Percentiles rank a stretch among this genome's conserved stretches.
phyloP scores from a whole-genome alignment of 148 eudicot genomes.

The Cornus florida region DNA sequence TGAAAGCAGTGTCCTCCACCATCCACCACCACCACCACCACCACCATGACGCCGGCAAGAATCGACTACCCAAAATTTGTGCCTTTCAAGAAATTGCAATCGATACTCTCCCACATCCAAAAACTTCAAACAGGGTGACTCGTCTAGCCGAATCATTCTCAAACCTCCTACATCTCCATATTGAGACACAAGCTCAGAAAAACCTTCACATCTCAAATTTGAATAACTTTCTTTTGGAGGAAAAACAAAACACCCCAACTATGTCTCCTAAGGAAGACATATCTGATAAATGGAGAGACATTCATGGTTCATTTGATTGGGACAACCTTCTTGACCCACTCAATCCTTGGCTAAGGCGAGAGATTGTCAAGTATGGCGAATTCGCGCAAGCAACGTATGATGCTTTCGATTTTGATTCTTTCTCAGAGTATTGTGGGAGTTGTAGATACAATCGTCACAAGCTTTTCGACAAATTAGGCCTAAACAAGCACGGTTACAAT shows the following conservation, averaged over 20 bases:
- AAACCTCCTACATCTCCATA: conserved; percentile 25
- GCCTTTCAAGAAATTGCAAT: conserved; percentile 2
- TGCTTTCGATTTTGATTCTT: conserved; percentile 63
- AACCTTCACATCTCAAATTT: conserved; percentile 9
- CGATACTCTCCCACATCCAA: not conserved
- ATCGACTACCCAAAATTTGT: not conserved
- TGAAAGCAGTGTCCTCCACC: conserved; percentile 13
- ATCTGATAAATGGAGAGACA: conserved; percentile 39
- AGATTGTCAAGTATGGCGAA: conserved; percentile 74
- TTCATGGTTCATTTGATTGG: conserved; percentile 56
- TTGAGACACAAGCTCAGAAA: conserved; percentile 25
- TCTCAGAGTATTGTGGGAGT: conserved; percentile 68
- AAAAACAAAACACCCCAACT: conserved; percentile 39
- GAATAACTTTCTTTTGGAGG: conserved; percentile 27
- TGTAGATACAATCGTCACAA: conserved; percentile 42
- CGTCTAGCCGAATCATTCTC: conserved; percentile 31
- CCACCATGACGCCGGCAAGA: not conserved
- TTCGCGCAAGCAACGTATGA: conserved; percentile 81
- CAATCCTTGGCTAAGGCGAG: conserved; percentile 50
- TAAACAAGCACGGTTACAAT: conserved; percentile 40
- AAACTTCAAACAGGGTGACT: not conserved
- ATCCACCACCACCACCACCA: conserved; percentile 6
- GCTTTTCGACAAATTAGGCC: conserved; percentile 50
- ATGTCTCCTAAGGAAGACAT: conserved; percentile 59
- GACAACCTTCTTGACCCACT: conserved; percentile 49